These are phyloP conservation scores for Polytolypa hystricis DNA, from an alignment of 2,329 filamentous ascomycete species.

Conservation along the genomic window DNA sequence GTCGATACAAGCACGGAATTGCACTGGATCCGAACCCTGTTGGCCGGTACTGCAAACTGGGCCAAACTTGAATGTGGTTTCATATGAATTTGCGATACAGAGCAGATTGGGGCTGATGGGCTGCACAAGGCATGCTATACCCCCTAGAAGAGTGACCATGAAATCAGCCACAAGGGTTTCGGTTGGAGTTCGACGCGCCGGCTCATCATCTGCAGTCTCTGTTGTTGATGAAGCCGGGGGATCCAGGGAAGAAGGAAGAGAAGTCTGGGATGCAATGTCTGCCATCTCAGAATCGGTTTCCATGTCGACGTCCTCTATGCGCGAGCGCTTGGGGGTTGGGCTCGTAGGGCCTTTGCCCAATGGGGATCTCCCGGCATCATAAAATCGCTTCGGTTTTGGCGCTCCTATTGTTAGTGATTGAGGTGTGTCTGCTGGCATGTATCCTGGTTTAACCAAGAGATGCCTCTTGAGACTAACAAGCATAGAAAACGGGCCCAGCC, in stretches of 20 bases:
- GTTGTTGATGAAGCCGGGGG: neutral
- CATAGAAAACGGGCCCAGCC: slow-evolving; percentile 9
- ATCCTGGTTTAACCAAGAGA: slow-evolving; percentile 3
- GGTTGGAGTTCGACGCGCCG: slow-evolving; percentile 9
- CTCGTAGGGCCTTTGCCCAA: too few relatives aligned
- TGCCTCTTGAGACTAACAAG: slow-evolving; percentile 8
- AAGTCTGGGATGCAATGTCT: neutral
- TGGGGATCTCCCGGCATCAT: too few relatives aligned
- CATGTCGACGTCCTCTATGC: slow-evolving; percentile 3
- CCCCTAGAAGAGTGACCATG: slow-evolving; percentile 9
- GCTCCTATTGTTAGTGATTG: too few relatives aligned
- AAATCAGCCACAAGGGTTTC: slow-evolving; percentile 12
- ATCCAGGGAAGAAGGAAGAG: neutral
- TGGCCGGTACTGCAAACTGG: slow-evolving; percentile 6
- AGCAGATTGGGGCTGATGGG: slow-evolving; percentile 4
- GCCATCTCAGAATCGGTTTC: too few relatives aligned
- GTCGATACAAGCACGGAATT: slow-evolving; percentile 6
- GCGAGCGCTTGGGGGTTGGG: slow-evolving; percentile 1
- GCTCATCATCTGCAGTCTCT: slow-evolving; percentile 4
- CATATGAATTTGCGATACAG: slow-evolving; percentile 10
- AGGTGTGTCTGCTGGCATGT: too few relatives aligned
- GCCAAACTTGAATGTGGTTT: slow-evolving; percentile 11
- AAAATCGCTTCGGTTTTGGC: too few relatives aligned
- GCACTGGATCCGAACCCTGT: slow-evolving; percentile 2
- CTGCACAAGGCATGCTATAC: slow-evolving; percentile 10